These are phyloP conservation scores for Fusarium miscanthi DNA, from an alignment of 2,329 filamentous ascomycete genomes.

Conservation along the genomic window DNA sequence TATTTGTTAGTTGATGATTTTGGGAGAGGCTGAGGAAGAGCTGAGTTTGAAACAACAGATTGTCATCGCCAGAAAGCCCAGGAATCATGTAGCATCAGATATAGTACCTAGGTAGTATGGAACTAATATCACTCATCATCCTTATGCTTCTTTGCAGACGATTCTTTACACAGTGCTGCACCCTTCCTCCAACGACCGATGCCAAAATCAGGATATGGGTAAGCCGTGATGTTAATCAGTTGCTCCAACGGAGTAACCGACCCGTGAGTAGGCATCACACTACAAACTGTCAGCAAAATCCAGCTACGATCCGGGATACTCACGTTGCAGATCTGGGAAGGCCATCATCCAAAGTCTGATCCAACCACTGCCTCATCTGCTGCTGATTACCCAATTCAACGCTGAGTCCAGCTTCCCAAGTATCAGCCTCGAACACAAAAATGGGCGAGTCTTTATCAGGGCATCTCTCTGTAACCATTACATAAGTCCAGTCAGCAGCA, in stretches of 20 bases:
- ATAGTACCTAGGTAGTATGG: accelerated
- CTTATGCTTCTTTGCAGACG: background rate
- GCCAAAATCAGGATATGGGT: background rate
- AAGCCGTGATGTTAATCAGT: background rate
- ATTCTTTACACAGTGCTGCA: background rate
- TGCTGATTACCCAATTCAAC: background rate
- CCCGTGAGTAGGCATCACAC: background rate
- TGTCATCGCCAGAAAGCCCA: accelerated
- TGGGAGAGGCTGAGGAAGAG: accelerated
- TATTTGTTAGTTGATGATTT: accelerated
- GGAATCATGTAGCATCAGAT: accelerated
- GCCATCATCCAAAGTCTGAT: background rate
- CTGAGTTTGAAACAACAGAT: accelerated
- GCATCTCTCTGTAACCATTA: slow-evolving; percentile 7
- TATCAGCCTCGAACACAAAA: background rate
- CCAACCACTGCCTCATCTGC: slow-evolving; percentile 1
- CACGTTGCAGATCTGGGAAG: background rate
- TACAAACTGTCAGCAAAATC: background rate
- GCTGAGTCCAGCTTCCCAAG: background rate
- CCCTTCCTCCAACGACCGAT: background rate
- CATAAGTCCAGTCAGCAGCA: slow-evolving; percentile 23
- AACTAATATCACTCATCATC: background rate
- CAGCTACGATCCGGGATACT: accelerated
- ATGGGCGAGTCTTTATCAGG: background rate
- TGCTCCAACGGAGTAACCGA: background rate